These are phyloP conservation scores for Trichosanthes truncata DNA, from an alignment of 306 rosid species.

Conservation along the genomic window DNA sequence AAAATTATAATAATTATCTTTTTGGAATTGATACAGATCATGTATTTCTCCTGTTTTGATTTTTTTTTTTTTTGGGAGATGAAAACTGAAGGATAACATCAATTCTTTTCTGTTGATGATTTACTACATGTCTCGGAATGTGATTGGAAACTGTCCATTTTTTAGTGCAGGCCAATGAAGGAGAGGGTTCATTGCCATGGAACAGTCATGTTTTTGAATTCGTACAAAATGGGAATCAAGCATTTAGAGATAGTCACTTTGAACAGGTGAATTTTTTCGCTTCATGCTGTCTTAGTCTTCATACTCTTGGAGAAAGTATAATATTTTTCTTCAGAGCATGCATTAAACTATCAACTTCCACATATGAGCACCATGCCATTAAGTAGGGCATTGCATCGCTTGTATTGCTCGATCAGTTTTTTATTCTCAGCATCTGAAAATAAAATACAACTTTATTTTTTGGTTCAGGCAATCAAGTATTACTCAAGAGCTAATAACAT, in stretches of 20 bases:
- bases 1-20: not conserved
- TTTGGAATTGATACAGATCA: not conserved
- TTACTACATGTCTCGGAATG: slow-evolving; percentile 4
- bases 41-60: not conserved
- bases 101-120: slow-evolving; percentile 1
- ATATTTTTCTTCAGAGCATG: not conserved
- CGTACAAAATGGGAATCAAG: slow-evolving; percentile 63
- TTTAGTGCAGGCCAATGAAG: slow-evolving; percentile 49
- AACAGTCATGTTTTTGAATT: slow-evolving; percentile 48
- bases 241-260: slow-evolving; percentile 47
- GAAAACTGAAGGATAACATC: not conserved
- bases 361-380: not conserved
- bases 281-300: not conserved
- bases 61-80: not conserved
- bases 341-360: not conserved
- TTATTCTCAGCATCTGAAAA: not conserved
- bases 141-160: slow-evolving; percentile 20
- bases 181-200: slow-evolving; percentile 34
- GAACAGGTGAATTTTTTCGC: slow-evolving; percentile 50
- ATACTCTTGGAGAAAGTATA: not conserved
- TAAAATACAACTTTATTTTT: slow-evolving; percentile 13
- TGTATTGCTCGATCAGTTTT: not conserved
- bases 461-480: slow-evolving; percentile 65
- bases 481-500: slow-evolving; percentile 78
- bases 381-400: not conserved